Conservation (phyloP, 2,329 filamentous ascomycete species). For the Aureobasidium pullulans region DNA sequence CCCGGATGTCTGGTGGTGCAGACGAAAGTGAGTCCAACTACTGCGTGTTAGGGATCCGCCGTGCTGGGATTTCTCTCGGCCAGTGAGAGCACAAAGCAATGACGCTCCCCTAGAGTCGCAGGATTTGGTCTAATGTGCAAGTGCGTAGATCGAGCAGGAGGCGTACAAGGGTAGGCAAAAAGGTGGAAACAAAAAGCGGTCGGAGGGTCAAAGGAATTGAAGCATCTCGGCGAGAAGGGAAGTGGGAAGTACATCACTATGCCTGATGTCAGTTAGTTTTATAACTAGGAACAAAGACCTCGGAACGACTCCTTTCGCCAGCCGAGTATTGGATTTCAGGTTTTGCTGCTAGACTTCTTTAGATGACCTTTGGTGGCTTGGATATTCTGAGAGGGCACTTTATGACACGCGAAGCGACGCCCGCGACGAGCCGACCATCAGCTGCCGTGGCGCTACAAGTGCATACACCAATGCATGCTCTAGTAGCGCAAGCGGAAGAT, state of each 20-base stretch:
- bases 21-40: not conserved
- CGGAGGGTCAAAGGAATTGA: constrained; percentile 4
- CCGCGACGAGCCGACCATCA: not conserved
- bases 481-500: constrained; percentile 4
- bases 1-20: constrained; percentile 8
- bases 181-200: not conserved
- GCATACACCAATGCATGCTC: constrained; percentile 7
- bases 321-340: not conserved
- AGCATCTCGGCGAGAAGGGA: not conserved
- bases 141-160: not conserved
- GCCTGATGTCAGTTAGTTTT: not conserved
- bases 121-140: not conserved
- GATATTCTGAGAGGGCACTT: not conserved
- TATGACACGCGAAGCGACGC: constrained; percentile 4
- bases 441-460: not conserved
- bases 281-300: not conserved
- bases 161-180: not conserved
- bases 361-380: not conserved
- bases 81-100: constrained; percentile 7
- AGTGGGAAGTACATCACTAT: not conserved
- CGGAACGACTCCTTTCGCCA: not conserved
- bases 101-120: not conserved
- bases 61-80: constrained; percentile 1
- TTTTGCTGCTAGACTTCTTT: not conserved
- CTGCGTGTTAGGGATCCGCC: not conserved